A percentile compares a stretch with the other conserved stretches of the same genome.
Evolutionary conservation across 176 grass and related monocot genomes (phyloP).

Genomic region (Carex pumila): DNA sequence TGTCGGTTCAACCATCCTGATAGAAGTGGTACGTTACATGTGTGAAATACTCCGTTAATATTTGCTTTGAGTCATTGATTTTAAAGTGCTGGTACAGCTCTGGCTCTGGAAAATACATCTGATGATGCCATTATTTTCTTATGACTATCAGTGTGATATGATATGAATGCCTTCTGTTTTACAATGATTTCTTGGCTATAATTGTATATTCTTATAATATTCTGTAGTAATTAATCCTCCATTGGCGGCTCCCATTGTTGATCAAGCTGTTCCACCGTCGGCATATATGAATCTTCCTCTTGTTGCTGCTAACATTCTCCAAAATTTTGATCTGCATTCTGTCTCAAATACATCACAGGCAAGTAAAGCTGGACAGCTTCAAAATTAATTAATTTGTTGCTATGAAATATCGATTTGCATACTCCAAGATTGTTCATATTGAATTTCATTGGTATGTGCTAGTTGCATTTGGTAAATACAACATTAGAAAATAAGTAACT

Average conservation of each 20-base stretch:
- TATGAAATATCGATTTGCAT: not conserved
- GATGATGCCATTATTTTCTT: not conserved
- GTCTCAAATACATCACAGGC: conserved; percentile 34
- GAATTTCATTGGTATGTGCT: not conserved
- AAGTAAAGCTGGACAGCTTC: not conserved
- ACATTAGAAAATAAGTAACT: not conserved
- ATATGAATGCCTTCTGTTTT: not conserved
- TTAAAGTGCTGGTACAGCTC: not conserved
- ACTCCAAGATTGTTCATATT: not conserved
- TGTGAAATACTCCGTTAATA: conserved; percentile 12
- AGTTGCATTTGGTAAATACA: not conserved
- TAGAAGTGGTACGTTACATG: conserved; percentile 33
- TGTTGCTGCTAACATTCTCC: conserved; percentile 42
- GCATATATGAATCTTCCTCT: conserved; percentile 34
- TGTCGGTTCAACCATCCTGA: conserved; percentile 91
- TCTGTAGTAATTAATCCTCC: conserved; percentile 50
- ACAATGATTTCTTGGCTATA: not conserved
- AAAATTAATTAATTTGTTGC: not conserved
- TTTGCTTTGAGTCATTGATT: conserved; percentile 8
- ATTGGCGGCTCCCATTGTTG: conserved; percentile 27
- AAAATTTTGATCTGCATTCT: conserved; percentile 45
- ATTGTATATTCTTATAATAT: conserved; percentile 13
- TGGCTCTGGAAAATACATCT: not conserved
- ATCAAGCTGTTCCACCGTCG: conserved; percentile 33
- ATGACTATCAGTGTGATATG: not conserved